Percentiles rank a stretch among this genome's conserved stretches.
These are phyloP conservation scores for Fusarium poae DNA, from an alignment of 2,329 filamentous ascomycete genomes.

Conservation along the genomic window DNA sequence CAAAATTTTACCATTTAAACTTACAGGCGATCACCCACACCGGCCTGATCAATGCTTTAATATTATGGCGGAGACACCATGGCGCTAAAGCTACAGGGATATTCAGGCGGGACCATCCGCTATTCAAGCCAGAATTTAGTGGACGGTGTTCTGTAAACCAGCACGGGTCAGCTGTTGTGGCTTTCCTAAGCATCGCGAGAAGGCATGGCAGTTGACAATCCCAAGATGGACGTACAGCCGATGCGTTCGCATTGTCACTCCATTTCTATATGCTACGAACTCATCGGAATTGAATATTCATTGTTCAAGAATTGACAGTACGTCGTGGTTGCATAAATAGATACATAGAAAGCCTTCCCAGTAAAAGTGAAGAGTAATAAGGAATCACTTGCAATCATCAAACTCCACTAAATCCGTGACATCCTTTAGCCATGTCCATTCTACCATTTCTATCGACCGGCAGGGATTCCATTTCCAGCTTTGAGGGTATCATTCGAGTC, in stretches of 20 bases:
- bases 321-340: constrained; percentile 34
- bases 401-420: constrained; percentile 28
- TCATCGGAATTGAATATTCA: neutral
- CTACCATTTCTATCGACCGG: constrained; percentile 1
- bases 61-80: too few species aligned
- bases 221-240: too few species aligned
- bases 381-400: constrained; percentile 37
- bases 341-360: constrained; percentile 26
- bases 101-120: neutral
- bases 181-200: rapidly evolving
- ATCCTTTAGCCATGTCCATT: neutral
- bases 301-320: constrained; percentile 15
- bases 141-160: neutral
- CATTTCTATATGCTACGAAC: too few species aligned
- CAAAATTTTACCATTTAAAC: too few species aligned
- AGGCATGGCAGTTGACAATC: neutral
- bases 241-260: neutral
- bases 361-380: constrained; percentile 1
- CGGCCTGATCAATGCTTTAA: too few species aligned
- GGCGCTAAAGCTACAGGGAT: too few species aligned
- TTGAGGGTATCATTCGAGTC: constrained; percentile 48
- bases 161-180: neutral
- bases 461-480: constrained; percentile 33
- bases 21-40: too few species aligned
- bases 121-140: neutral